These are phyloP conservation scores for Gossypium aridum DNA, from an alignment of 441 rosid species.

Conservation along the genomic window DNA sequence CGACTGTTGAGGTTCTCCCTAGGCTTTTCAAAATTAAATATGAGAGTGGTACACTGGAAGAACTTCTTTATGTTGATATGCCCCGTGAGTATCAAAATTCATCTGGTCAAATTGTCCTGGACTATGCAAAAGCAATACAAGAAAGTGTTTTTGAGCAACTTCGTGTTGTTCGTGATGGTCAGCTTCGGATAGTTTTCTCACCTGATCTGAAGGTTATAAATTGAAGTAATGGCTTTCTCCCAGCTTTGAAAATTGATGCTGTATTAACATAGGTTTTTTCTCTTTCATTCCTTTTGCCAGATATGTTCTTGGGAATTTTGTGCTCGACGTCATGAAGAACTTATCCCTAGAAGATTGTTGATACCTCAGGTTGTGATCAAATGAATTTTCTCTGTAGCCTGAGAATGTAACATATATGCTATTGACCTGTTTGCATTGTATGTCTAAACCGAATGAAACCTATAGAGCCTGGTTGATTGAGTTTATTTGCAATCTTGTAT, in stretches of 20 bases:
- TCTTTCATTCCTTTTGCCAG: constrained; percentile 31
- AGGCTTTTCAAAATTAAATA: constrained; percentile 97
- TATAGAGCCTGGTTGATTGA: background rate
- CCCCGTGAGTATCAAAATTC: constrained; percentile 89
- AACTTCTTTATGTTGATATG: constrained; percentile 95
- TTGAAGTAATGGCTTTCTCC: background rate
- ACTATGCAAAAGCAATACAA: constrained; percentile 95
- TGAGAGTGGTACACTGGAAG: constrained; percentile 98
- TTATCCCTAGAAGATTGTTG: constrained; percentile 81
- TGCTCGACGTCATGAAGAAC: constrained; percentile 97
- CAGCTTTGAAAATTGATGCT: background rate
- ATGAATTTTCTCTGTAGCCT: background rate
- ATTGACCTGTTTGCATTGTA: background rate
- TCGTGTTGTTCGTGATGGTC: constrained; percentile 98
- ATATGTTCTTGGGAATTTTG: constrained; percentile 99
- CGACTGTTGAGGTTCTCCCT: constrained; percentile 97
- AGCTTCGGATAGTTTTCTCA: constrained; percentile 87
- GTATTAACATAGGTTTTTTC: background rate
- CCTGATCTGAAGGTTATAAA: constrained; percentile 76
- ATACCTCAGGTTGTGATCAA: constrained; percentile 73
- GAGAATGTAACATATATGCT: background rate
- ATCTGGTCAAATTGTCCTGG: constrained; percentile 91
- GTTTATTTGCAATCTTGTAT: background rate
- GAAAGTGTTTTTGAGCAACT: constrained; percentile 99
- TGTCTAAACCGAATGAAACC: background rate